These are phyloP conservation scores for Paramecium bursaria DNA, from an alignment of 73 alveolate genomes.

Conservation along the genomic window DNA sequence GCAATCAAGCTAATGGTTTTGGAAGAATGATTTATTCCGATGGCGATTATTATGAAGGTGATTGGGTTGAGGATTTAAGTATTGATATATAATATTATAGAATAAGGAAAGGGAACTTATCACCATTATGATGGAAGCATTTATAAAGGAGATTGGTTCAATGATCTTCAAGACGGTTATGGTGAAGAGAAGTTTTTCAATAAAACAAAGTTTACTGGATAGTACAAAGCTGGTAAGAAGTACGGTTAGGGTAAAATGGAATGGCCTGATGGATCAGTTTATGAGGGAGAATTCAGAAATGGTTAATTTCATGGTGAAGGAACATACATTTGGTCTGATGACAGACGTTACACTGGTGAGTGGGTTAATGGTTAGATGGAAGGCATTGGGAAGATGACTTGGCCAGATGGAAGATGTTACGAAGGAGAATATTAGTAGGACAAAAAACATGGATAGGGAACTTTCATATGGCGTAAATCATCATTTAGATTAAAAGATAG, in stretches of 20 bases:
- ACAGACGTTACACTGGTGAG: constrained; percentile 73
- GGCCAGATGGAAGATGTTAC: constrained; percentile 88
- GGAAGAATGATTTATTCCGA: constrained; percentile 69
- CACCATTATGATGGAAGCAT: constrained; percentile 23
- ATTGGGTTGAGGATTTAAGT: constrained; percentile 72
- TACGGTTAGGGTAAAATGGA: constrained; percentile 79
- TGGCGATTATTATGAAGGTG: constrained; percentile 74
- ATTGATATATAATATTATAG: constrained; percentile 47
- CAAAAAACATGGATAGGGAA: constrained; percentile 77
- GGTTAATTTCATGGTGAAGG: constrained; percentile 80
- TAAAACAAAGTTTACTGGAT: constrained; percentile 11
- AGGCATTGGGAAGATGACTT: constrained; percentile 73
- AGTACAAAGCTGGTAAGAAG: constrained; percentile 54
- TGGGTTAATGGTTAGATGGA: constrained; percentile 70
- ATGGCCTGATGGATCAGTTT: constrained; percentile 74
- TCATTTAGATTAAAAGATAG: too few relatives aligned
- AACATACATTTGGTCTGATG: constrained; percentile 73
- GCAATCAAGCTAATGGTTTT: constrained; percentile 67
- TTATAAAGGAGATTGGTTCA: constrained; percentile 69
- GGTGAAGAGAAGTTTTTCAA: constrained; percentile 20
- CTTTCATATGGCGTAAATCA: constrained; percentile 64
- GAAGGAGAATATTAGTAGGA: constrained; percentile 81
- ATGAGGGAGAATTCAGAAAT: constrained; percentile 66
- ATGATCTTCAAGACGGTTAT: constrained; percentile 29
- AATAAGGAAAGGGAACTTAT: constrained; percentile 73